Conservation (phyloP, 371 early-diverging fungal genomes). For the Choanephora cucurbitarum region DNA sequence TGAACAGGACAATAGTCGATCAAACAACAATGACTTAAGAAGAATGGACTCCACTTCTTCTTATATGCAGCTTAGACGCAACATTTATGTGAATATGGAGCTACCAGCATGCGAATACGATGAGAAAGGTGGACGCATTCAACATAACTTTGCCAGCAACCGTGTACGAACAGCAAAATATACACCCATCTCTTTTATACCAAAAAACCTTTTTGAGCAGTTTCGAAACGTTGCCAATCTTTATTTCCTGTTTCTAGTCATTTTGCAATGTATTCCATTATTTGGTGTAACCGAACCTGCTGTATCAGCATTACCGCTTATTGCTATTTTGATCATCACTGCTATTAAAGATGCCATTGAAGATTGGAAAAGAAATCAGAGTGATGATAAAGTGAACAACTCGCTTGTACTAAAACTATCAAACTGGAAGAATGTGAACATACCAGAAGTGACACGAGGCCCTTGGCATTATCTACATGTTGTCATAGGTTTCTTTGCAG, state of each 20-base stretch:
- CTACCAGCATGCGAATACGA: conserved; percentile 34
- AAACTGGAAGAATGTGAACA: conserved; percentile 60
- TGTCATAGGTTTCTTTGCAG: conserved; percentile 35
- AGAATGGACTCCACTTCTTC: conserved; percentile 44
- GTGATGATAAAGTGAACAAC: conserved; percentile 74
- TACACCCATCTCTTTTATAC: conserved; percentile 85
- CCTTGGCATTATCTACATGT: conserved; percentile 27
- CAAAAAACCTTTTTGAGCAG: conserved; percentile 91
- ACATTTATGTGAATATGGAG: conserved; percentile 48
- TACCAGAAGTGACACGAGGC: conserved; percentile 28
- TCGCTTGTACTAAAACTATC: conserved; percentile 50
- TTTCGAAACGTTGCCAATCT: conserved; percentile 91
- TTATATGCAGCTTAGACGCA: conserved; percentile 43
- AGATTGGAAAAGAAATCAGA: conserved; percentile 88
- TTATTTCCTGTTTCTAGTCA: conserved; percentile 87
- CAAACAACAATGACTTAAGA: conserved; percentile 16
- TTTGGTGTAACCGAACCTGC: conserved; percentile 71
- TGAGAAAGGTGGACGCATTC: conserved; percentile 20
- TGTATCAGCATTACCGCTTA: conserved; percentile 85
- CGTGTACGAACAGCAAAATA: conserved; percentile 84
- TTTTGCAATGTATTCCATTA: conserved; percentile 79
- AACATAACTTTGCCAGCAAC: conserved; percentile 52
- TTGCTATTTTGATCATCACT: conserved; percentile 79
- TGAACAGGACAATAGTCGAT: not conserved
- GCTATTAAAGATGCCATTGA: conserved; percentile 94